phyloP scores from a whole-genome alignment of 192 early-diverging fungal genomes.

The Entomortierella lignicola region DNA sequence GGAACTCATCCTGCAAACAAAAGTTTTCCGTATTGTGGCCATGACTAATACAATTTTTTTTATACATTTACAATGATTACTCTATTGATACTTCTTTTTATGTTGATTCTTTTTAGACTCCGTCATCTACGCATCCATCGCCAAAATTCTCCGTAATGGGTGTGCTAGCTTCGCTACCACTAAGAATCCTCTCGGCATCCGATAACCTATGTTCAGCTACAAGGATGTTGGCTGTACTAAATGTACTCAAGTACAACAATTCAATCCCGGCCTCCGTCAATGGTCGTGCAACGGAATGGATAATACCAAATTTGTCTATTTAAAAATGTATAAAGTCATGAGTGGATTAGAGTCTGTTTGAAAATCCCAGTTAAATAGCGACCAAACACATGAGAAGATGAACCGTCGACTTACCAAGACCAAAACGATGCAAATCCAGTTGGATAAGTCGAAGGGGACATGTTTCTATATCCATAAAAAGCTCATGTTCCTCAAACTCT shows the following conservation, averaged over 20 bases:
- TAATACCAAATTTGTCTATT: constrained; percentile 74
- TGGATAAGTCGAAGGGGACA: constrained; percentile 71
- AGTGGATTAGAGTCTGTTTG: too few relatives aligned
- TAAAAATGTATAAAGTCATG: not conserved
- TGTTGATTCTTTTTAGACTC: too few relatives aligned
- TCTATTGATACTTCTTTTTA: not conserved
- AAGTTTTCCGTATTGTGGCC: too few relatives aligned
- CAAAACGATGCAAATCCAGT: constrained; percentile 68
- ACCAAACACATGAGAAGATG: too few relatives aligned
- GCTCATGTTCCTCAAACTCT: constrained; percentile 59
- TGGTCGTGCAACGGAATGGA: constrained; percentile 74
- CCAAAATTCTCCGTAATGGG: not conserved
- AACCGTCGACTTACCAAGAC: constrained; percentile 57
- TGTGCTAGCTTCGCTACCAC: constrained; percentile 31
- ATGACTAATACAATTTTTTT: too few relatives aligned
- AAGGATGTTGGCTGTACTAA: constrained; percentile 73
- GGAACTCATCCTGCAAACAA: too few relatives aligned
- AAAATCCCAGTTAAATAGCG: too few relatives aligned
- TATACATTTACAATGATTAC: too few relatives aligned
- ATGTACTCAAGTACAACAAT: constrained; percentile 74
- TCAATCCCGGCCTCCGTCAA: constrained; percentile 68
- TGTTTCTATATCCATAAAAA: constrained; percentile 59
- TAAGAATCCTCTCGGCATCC: constrained; percentile 44
- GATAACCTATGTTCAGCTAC: constrained; percentile 57
- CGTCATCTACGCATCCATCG: not conserved